phyloP scores from a whole-genome alignment of 2,329 filamentous ascomycete species.

The Passalora sequoiae region DNA sequence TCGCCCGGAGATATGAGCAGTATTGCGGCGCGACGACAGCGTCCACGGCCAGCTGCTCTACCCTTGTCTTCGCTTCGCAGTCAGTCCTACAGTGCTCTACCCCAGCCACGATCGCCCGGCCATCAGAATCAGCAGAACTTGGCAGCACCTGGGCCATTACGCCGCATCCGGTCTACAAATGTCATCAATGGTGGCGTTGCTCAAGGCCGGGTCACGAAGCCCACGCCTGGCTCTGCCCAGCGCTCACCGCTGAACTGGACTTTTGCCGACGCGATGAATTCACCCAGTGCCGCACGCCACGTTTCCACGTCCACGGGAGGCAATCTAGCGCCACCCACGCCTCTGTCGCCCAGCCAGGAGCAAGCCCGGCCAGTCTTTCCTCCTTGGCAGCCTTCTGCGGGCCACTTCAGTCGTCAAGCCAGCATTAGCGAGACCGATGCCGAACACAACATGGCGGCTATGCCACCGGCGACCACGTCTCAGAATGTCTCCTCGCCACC shows the following conservation, averaged over 20 bases:
- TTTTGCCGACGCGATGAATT: conserved; percentile 44
- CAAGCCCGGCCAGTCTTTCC: conserved; percentile 30
- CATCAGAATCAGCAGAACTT: conserved; percentile 53
- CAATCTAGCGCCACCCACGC: conserved; percentile 46
- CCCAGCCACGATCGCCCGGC: conserved; percentile 39
- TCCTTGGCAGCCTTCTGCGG: conserved; percentile 37
- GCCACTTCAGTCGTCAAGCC: conserved; percentile 34
- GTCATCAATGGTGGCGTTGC: conserved; percentile 40
- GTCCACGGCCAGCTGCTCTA: conserved; percentile 39
- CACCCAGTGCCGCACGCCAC: conserved; percentile 41
- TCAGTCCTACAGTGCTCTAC: conserved; percentile 33
- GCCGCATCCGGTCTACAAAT: conserved; percentile 46
- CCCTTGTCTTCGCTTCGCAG: conserved; percentile 41
- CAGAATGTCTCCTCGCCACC: conserved; percentile 40
- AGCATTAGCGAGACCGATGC: conserved; percentile 37
- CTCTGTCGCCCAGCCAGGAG: conserved; percentile 40
- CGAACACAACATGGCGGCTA: conserved; percentile 22
- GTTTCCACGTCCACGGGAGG: conserved; percentile 29
- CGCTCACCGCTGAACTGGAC: conserved; percentile 44
- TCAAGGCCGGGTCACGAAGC: conserved; percentile 45
- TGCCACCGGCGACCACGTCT: conserved; percentile 11
- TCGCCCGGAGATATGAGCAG: conserved; percentile 33
- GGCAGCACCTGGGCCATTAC: conserved; percentile 58
- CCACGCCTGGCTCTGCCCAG: conserved; percentile 41
- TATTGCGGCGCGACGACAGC: conserved; percentile 37